Base-by-base conservation (phyloP, 1,139 yeast genomes). In the Magnusiomyces paraingens region DNA sequence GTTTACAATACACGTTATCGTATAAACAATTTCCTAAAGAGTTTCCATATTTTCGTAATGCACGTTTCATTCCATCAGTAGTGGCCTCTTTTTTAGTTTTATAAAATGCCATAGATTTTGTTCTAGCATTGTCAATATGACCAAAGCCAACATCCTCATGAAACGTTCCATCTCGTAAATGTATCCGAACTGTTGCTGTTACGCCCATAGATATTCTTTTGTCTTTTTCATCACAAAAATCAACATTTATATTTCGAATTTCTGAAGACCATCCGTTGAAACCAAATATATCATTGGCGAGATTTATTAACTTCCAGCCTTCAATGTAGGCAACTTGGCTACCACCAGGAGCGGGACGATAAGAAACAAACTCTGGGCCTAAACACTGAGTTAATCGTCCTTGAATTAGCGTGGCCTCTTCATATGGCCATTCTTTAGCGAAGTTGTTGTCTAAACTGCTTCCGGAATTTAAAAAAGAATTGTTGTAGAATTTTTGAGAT, bases 331-430 rank as follows among this genome's bases (percentile, higher is more conserved):
- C 66, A 17, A 72, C 72, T n/a, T 59, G 60, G 17, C 61, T 59
- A 4, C 73, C 71, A n/a, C 75, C 75, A 6, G 66, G 66, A 1
- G 91, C 94, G 1, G 91, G 84, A 44, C 98, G 76, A 50, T 81
- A 80, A 43, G 95, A 83, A 36, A 93, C 83, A 64, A 82, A 91
- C 68, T 91, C 98, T 0, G 98, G 97, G 0, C 99, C 99, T 38
- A 90, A 73, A 50, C 65, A 64, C 43, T 61, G 56, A 40, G 59
- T 59, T 29, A 70, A 64, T 26, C 60, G 55, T 15, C 55, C 55
- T 22, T 62, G 62, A 18, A 70, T 60, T 14, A 44, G 15, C 18
- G 46, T 50, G 15, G 35, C 22, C 12, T 51, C 47, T 11, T 44
- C 47, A 21, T 36, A 44, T 29, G 26, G 17, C 14, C 20, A 6